A percentile compares a stretch with the other conserved stretches of the same genome.
phyloP scores from a whole-genome alignment of 2,329 filamentous ascomycete genomes.

The Cladosporium colombiae region DNA sequence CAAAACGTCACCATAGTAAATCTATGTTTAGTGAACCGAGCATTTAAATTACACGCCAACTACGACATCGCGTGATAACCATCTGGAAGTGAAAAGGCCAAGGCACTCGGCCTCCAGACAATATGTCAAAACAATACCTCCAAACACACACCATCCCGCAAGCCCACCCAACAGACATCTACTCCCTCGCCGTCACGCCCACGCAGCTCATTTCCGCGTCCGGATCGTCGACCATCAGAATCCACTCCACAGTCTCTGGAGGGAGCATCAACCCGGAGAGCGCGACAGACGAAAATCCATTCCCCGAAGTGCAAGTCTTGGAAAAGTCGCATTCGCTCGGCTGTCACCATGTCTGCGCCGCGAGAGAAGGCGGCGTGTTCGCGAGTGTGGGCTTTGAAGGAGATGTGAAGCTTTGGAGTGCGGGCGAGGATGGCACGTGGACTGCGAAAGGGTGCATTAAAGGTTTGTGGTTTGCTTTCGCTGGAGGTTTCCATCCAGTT shows the following conservation, averaged over 20 bases:
- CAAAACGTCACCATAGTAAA: constrained; percentile 18
- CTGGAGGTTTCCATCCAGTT: background rate
- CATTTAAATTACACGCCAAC: background rate
- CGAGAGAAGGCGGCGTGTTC: constrained; percentile 68
- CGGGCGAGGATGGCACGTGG: constrained; percentile 55
- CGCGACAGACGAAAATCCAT: constrained; percentile 55
- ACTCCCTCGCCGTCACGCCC: constrained; percentile 40
- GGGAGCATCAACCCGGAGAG: constrained; percentile 34
- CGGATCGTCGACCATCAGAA: constrained; percentile 76
- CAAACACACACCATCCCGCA: constrained; percentile 88
- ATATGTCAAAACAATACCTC: constrained; percentile 91
- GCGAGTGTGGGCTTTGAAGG: constrained; percentile 88
- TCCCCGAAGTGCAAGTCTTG: constrained; percentile 78
- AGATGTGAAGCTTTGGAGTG: constrained; percentile 79
- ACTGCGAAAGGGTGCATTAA: constrained; percentile 51
- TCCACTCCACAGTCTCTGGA: constrained; percentile 70
- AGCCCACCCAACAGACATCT: constrained; percentile 41
- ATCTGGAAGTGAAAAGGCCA: background rate
- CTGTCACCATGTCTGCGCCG: constrained; percentile 82
- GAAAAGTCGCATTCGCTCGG: constrained; percentile 80
- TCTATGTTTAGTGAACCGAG: background rate
- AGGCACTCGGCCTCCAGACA: background rate
- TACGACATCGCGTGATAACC: background rate
- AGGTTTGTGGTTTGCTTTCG: constrained; percentile 39
- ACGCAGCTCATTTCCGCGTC: constrained; percentile 73